Evolutionary conservation across 2,329 filamentous ascomycete species (phyloP).

Genomic region (Trichoderma semiorbis): DNA sequence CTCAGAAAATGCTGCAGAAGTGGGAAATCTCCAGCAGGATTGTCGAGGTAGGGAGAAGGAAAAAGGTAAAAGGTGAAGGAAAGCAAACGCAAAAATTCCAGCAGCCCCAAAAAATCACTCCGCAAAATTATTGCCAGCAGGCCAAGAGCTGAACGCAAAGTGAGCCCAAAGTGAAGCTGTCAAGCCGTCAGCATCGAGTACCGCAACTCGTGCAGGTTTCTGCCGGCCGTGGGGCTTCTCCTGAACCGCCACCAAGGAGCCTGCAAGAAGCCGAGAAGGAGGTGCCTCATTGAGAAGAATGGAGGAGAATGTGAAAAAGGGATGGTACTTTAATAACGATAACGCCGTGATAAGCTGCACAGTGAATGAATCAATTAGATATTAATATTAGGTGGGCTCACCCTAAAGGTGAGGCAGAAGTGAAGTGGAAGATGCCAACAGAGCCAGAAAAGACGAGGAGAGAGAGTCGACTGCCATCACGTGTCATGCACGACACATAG

Average conservation of each 20-base stretch:
- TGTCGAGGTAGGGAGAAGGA: neutral
- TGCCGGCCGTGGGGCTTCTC: neutral
- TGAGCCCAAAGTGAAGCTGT: constrained; percentile 5
- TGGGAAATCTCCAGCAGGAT: neutral
- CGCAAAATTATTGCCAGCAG: neutral
- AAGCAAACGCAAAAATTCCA: neutral
- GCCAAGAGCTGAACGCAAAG: neutral
- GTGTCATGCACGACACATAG: neutral
- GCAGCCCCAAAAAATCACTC: neutral
- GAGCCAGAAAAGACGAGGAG: no score
- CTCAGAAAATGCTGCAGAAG: neutral
- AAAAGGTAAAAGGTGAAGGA: neutral
- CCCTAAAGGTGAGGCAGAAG: neutral
- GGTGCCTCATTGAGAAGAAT: neutral
- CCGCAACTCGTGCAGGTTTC: neutral
- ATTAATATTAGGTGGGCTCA: neutral
- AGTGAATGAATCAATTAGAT: neutral
- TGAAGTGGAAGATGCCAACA: neutral
- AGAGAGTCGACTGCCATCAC: neutral
- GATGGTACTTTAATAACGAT: neutral
- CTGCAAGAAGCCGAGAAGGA: neutral
- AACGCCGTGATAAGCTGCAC: neutral
- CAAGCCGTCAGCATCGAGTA: neutral
- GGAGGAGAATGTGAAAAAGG: neutral
- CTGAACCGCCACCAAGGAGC: neutral